Percentiles rank a stretch among this genome's conserved stretches.
These are phyloP conservation scores for Brassica carinata DNA, from an alignment of 345 rosid genomes.

Conservation along the genomic window DNA sequence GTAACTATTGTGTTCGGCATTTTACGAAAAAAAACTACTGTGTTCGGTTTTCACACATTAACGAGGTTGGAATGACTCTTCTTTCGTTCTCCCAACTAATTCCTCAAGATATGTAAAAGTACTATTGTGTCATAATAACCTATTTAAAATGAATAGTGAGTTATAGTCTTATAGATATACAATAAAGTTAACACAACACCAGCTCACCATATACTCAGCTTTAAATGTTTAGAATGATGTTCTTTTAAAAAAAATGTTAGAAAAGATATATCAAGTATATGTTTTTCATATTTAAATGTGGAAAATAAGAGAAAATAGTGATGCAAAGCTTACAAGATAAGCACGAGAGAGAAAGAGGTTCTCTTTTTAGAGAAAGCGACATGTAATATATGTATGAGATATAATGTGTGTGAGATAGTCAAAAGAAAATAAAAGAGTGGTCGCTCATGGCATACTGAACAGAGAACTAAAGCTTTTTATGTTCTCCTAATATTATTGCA, in stretches of 20 bases:
- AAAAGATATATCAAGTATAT: conserved; percentile 20
- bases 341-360: conserved; percentile 59
- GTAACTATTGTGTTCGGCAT: background rate
- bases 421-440: conserved; percentile 39
- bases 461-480: conserved; percentile 9
- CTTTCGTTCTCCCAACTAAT: background rate
- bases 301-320: conserved; percentile 25
- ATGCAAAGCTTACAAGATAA: conserved; percentile 54
- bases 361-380: conserved; percentile 71
- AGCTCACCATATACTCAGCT: background rate
- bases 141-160: background rate
- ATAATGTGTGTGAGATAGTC: conserved; percentile 4
- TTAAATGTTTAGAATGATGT: background rate
- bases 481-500: conserved; percentile 29
- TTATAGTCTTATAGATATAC: background rate
- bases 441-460: conserved; percentile 33
- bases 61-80: background rate
- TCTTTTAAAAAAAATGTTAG: background rate
- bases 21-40: background rate
- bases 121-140: background rate
- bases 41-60: background rate
- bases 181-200: background rate
- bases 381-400: conserved; percentile 19
- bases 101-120: background rate
- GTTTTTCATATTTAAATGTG: conserved; percentile 3